A percentile compares a stretch with the other conserved stretches of the same genome.
phyloP scores from a whole-genome alignment of 2,329 filamentous ascomycete genomes.

The Aspergillus unguis region DNA sequence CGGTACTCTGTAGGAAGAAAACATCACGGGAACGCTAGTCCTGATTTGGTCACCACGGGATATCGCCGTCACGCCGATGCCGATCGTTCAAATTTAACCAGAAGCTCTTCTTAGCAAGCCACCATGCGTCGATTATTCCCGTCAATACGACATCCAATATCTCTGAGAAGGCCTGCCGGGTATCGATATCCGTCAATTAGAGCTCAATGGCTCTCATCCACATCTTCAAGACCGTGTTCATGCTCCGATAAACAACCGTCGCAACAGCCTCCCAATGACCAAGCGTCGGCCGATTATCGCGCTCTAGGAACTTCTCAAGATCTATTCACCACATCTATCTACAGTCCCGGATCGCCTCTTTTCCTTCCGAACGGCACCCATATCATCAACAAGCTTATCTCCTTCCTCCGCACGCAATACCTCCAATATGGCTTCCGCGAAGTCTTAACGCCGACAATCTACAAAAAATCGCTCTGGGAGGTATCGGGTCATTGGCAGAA shows the following conservation, averaged over 20 bases:
- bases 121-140: conserved; percentile 21
- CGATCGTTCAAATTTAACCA: not conserved
- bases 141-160: conserved; percentile 9
- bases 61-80: not conserved
- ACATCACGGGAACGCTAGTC: conserved; percentile 19
- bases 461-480: conserved; percentile 83
- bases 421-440: conserved; percentile 81
- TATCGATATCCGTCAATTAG: not conserved
- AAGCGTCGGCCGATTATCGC: conserved; percentile 48
- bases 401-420: conserved; percentile 81
- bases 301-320: conserved; percentile 57
- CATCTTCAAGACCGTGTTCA: conserved; percentile 25
- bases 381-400: conserved; percentile 78
- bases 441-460: conserved; percentile 85
- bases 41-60: conserved; percentile 18
- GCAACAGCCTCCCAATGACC: conserved; percentile 2
- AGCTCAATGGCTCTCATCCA: conserved; percentile 24
- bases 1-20: conserved; percentile 12
- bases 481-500: conserved; percentile 84
- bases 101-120: not conserved
- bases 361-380: conserved; percentile 78
- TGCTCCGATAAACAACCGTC: conserved; percentile 25
- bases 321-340: conserved; percentile 73
- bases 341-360: conserved; percentile 81
- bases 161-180: conserved; percentile 1